Percentiles rank a stretch among this genome's conserved stretches.
Evolutionary conservation across 495 filamentous ascomycete genomes (phyloP).

Genomic region (Tuber magnatum): DNA sequence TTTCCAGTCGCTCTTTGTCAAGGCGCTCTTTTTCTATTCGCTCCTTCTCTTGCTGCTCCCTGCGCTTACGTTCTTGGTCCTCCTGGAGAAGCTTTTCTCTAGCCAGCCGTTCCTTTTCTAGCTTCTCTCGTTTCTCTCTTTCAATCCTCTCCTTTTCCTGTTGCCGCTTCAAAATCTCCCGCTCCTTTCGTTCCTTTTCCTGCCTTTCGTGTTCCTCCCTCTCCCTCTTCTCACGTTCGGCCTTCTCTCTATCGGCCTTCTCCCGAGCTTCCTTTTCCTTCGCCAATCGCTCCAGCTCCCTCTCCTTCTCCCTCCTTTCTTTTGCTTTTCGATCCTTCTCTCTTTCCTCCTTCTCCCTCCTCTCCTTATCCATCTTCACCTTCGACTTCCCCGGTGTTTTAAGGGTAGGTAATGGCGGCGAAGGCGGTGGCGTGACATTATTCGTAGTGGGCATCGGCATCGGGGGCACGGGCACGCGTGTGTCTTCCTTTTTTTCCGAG

Average conservation of each 20-base stretch:
- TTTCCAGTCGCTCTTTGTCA: conserved; percentile 29
- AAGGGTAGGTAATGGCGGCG: conserved; percentile 22
- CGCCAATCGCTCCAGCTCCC: conserved; percentile 8
- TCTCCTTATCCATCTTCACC: conserved; percentile 44
- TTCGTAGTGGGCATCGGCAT: conserved; percentile 22
- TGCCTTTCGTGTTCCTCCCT: conserved; percentile 26
- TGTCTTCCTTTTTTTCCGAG: conserved; percentile 14
- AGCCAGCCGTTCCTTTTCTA: conserved; percentile 20
- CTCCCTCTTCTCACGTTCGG: conserved; percentile 13
- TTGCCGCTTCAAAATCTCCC: conserved; percentile 40
- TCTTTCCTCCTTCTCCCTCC: conserved; percentile 54
- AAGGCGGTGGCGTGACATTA: conserved; percentile 24
- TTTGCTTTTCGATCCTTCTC: conserved; percentile 51
- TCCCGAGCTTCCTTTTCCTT: conserved; percentile 45
- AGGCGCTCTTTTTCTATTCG: conserved; percentile 17
- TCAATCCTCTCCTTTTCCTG: conserved; percentile 38
- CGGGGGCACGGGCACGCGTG: conserved; percentile 18
- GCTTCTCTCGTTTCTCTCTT: conserved; percentile 36
- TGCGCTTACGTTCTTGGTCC: conserved; percentile 24
- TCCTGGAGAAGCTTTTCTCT: conserved; percentile 19
- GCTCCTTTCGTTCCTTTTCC: conserved; percentile 35
- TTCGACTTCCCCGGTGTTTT: conserved; percentile 24
- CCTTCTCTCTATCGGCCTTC: conserved; percentile 33
- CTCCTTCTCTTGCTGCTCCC: conserved; percentile 22
- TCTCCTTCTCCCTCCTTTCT: conserved; percentile 42